These are phyloP conservation scores for Leucaena leucocephala DNA, from an alignment of 306 rosid species.

Conservation along the genomic window DNA sequence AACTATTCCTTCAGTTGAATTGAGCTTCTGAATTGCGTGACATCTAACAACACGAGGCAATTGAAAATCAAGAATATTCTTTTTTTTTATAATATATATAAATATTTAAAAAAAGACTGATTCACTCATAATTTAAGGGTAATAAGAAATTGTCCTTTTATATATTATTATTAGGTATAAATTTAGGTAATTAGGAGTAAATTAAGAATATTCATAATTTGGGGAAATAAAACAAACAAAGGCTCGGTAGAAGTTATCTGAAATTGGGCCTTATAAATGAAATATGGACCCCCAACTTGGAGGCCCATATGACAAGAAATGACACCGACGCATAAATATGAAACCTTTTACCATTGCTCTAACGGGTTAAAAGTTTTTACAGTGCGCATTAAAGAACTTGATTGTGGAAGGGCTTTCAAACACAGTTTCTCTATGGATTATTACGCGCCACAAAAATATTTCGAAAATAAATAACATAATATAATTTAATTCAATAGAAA, in stretches of 20 bases:
- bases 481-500: background rate
- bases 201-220: background rate
- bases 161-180: too few species aligned
- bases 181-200: too few species aligned
- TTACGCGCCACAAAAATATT: background rate
- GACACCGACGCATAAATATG: too few species aligned
- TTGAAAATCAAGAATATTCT: background rate
- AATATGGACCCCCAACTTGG: conserved; percentile 33
- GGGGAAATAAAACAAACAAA: background rate
- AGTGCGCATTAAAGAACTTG: background rate
- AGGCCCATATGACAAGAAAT: conserved; percentile 8
- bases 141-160: too few species aligned
- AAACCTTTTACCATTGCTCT: too few species aligned
- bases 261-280: conserved; percentile 21
- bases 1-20: background rate
- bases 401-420: background rate
- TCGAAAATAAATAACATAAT: background rate
- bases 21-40: background rate
- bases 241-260: background rate
- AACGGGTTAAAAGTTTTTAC: too few species aligned
- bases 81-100: too few species aligned
- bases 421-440: background rate
- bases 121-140: too few species aligned
- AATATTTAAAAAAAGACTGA: too few species aligned
- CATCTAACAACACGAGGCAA: background rate